phyloP scores from a whole-genome alignment of 192 early-diverging fungal genomes.

The Mortierella claussenii region DNA sequence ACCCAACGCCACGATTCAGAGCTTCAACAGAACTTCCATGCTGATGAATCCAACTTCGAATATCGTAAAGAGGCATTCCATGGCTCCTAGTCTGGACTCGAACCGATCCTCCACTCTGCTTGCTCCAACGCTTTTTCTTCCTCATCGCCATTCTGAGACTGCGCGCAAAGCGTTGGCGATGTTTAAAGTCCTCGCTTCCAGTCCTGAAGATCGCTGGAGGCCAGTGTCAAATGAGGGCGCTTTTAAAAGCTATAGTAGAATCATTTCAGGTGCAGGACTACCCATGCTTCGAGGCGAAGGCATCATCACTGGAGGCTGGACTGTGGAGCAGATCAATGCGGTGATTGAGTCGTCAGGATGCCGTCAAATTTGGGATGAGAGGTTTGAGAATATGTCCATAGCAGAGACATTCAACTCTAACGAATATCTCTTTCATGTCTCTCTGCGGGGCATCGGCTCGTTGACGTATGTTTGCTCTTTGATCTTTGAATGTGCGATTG shows the following conservation, averaged over 20 bases:
- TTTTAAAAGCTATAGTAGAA: constrained; percentile 60
- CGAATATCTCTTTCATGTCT: constrained; percentile 57
- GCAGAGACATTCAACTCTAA: constrained; percentile 62
- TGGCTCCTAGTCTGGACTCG: constrained; percentile 34
- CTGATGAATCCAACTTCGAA: constrained; percentile 3
- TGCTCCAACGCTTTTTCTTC: constrained; percentile 13
- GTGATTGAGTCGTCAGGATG: constrained; percentile 58
- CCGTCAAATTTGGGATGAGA: constrained; percentile 64
- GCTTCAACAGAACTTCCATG: constrained; percentile 11
- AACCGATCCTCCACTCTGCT: constrained; percentile 35
- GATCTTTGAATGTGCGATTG: no score
- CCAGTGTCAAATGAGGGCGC: constrained; percentile 55
- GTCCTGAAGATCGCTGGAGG: constrained; percentile 59
- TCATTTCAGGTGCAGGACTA: constrained; percentile 48
- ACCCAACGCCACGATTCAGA: constrained; percentile 9
- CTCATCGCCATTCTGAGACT: constrained; percentile 50
- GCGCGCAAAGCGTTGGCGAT: constrained; percentile 52
- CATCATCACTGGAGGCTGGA: constrained; percentile 59
- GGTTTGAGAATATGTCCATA: constrained; percentile 57
- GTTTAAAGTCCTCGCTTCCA: constrained; percentile 58
- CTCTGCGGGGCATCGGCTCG: constrained; percentile 46
- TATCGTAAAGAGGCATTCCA: constrained; percentile 32
- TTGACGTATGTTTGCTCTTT: constrained; percentile 40
- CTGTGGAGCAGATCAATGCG: constrained; percentile 63
- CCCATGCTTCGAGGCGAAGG: constrained; percentile 63